Evolutionary conservation across 345 rosid species (phyloP), one percentile per base, ranked within the genome.

Genomic region (Murraya paniculata): DNA sequence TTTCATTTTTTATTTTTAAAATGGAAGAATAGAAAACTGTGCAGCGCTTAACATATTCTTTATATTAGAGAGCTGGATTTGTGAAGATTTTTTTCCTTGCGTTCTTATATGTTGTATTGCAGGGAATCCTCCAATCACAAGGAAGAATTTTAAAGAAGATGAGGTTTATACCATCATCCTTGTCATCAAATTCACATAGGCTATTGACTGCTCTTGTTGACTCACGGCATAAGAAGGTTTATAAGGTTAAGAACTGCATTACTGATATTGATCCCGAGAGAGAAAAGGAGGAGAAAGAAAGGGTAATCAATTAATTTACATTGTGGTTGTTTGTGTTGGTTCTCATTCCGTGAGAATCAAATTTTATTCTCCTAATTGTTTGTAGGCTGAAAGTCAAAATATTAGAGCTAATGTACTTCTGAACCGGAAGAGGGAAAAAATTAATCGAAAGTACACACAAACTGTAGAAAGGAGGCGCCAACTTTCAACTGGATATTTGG

Each of bases 191-290:
- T 80, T 96, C 99, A 65, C 99, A 96, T 68, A 84, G 94, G 82
- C 83, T 90, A 76, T 84, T 96, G 91, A 96, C 98, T 76, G 98
- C 97, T 81, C 93, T 96, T 84, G 95, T 96, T 78, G 99, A 96
- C 76, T 91, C 97, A 59, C 92, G 93, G 77, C 97, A 96, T 71
- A 94, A 90, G 82, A 96, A 92, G 86, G 84, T 78, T 56, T 92
- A 84, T 79, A 96, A 94, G 84, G 99, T 96, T 72, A 96, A 96
- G 89, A 94, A 96, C 86, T 94, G 98, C 76, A 74, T 96, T 81
- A 96, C 99, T 38, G 99, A 94, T 88, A 92, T 96, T 80, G 99
- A 96, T 83, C 99, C 99, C 74, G 99, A 96, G 90, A 94, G 92
- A 86, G 99, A 92, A 83, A 96, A 94, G 85, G 99, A 96, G 84